Evolutionary conservation across 2,329 filamentous ascomycete species (phyloP).

Genomic region (Pyricularia pennisetigena): DNA sequence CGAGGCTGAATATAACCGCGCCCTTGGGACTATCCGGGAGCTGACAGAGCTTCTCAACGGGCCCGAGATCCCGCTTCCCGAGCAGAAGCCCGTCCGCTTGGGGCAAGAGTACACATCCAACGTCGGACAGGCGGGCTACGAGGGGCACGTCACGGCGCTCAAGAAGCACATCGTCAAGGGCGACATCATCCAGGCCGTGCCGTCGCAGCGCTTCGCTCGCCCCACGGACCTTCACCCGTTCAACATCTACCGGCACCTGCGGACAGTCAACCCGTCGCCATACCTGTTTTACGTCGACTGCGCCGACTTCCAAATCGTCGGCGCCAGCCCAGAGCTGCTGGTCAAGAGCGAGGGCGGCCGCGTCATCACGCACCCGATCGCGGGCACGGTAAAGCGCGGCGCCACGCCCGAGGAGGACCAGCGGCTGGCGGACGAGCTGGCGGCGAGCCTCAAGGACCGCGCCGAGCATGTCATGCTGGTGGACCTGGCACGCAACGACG

Average conservation of each 20-base stretch:
- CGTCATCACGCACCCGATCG: conserved; percentile 94
- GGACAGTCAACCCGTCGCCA: conserved; percentile 94
- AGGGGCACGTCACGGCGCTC: conserved; percentile 73
- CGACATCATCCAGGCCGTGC: conserved; percentile 96
- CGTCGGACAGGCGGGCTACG: conserved; percentile 80
- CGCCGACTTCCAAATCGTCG: conserved; percentile 85
- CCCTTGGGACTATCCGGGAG: conserved; percentile 51
- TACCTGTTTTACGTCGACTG: conserved; percentile 97
- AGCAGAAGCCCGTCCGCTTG: conserved; percentile 61
- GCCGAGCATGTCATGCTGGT: conserved; percentile 97
- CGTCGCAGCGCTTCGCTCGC: conserved; percentile 83
- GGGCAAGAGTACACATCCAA: conserved; percentile 83
- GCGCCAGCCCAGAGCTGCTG: conserved; percentile 87
- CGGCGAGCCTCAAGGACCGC: conserved; percentile 77
- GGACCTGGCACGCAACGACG: conserved; percentile 89
- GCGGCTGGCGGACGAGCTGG: conserved; percentile 65
- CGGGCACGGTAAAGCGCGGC: conserved; percentile 86
- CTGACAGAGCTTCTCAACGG: conserved; percentile 64
- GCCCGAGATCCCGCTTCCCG: conserved; percentile 67
- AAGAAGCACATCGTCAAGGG: conserved; percentile 87
- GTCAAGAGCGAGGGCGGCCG: conserved; percentile 76
- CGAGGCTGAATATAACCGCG: conserved; percentile 59
- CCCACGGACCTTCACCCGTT: conserved; percentile 90
- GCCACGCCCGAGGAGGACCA: conserved; percentile 70
- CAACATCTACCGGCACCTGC: conserved; percentile 93